A percentile compares a stretch with the other conserved stretches of the same genome.
These are phyloP conservation scores for Pseudomicrostroma phylloplanum DNA, from an alignment of 1,284 basidiomycete species.

Conservation along the genomic window DNA sequence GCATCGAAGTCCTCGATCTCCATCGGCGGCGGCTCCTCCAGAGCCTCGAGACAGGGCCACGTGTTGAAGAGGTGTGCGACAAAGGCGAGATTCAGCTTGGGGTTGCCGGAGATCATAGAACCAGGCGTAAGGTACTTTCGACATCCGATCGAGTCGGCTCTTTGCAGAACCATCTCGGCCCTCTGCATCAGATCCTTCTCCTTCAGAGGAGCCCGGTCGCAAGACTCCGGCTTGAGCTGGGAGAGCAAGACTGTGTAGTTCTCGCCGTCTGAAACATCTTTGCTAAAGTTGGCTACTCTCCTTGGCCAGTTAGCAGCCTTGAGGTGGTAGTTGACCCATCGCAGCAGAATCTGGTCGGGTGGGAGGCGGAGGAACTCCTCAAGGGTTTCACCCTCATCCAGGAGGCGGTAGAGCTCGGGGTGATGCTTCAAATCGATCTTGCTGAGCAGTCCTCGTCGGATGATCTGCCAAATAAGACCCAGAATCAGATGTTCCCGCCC, in stretches of 20 bases:
- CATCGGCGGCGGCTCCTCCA: constrained; percentile 67
- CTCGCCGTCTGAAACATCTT: constrained; percentile 88
- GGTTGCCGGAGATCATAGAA: constrained; percentile 86
- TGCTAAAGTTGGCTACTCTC: constrained; percentile 90
- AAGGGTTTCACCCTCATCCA: constrained; percentile 93
- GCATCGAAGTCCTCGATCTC: constrained; percentile 95
- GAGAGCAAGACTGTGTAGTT: constrained; percentile 94
- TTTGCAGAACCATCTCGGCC: constrained; percentile 85
- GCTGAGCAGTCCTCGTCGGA: constrained; percentile 81
- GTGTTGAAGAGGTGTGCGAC: constrained; percentile 99
- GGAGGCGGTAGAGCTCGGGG: constrained; percentile 87
- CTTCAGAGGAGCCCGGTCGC: constrained; percentile 85
- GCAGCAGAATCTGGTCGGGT: constrained; percentile 88
- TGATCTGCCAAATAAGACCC: constrained; percentile 98
- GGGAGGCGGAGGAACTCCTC: constrained; percentile 89
- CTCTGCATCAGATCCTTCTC: constrained; percentile 73
- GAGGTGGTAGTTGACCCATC: constrained; percentile 98
- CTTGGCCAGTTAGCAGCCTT: constrained; percentile 88
- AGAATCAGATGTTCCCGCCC: constrained; percentile 94
- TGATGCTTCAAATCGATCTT: constrained; percentile 98
- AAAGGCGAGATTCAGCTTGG: constrained; percentile 96
- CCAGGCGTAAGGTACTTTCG: constrained; percentile 90
- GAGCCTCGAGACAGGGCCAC: constrained; percentile 66
- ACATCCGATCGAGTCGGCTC: constrained; percentile 87
- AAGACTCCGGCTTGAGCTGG: constrained; percentile 80